Evolutionary conservation across 257 asterid species (phyloP), one percentile per base, ranked within the genome.

Genomic region (Ballota nigra): DNA sequence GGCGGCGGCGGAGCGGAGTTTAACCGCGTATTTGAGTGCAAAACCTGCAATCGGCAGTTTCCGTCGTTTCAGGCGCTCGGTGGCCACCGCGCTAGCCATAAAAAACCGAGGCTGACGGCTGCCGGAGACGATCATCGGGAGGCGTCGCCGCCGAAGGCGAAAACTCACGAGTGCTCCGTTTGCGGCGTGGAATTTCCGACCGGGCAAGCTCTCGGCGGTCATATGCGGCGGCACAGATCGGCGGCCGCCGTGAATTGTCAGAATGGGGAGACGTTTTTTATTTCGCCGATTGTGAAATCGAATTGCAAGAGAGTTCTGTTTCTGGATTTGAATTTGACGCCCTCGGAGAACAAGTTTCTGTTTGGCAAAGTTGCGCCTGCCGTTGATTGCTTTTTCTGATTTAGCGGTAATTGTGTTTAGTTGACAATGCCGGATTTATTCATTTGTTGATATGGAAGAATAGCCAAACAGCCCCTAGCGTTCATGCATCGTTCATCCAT

Each of bases 21-120:
- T 0, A 66, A 22, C 66, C 84, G 88, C 2, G 81, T 85, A 4
- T 87, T 87, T 47, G 84, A 80, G 80, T 89, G 96, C 78, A 87
- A 89, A 28, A 89, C 93, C 0, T 89, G 96, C 34, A 79, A 78
- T 58, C 24, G 88, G 65, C 86, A 81, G 71, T 89, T 89, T 63
- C 58, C 94, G 38, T 89, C 96, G 7, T 89, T 89, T 19, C 96
- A 89, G 67, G 94, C 96, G 12, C 85, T 89, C 13, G 96, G 96
- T 3, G 96, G 96, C 51, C 96, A 89, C 84, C 80, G 96, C 10
- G 91, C 93, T 7, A 89, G 91, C 85, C 96, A 89, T 70, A 89
- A 89, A 72, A 87, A 79, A 78, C 87, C 86, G 71, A 69, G 75
- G 70, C 31, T 84, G 52, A 15, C 49, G 52, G 59, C 63, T 15